Conservation (phyloP, 2,329 filamentous ascomycete genomes). For the Diaporthe batatas region DNA sequence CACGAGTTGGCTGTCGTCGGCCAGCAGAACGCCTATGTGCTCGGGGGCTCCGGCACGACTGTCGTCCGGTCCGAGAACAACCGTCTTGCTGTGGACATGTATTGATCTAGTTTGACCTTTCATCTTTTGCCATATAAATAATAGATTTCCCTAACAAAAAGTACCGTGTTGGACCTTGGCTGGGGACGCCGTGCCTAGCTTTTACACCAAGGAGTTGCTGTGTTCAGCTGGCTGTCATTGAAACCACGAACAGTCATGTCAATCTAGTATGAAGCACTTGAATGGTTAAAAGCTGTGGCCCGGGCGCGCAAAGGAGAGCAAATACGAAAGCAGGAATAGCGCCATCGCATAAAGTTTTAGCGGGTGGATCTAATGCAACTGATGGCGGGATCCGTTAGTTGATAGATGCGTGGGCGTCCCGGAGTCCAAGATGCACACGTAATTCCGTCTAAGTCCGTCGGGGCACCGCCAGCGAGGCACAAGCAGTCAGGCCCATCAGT, state of each 20-base stretch:
- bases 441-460: slow-evolving; percentile 16
- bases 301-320: neutral
- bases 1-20: slow-evolving; percentile 51
- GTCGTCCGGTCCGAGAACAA: slow-evolving; percentile 19
- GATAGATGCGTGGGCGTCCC: slow-evolving; percentile 24
- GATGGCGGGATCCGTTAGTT: slow-evolving; percentile 1
- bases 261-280: neutral
- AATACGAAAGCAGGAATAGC: neutral
- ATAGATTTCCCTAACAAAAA: neutral
- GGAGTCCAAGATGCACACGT: neutral
- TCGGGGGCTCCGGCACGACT: slow-evolving; percentile 45
- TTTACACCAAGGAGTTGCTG: neutral
- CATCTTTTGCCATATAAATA: too few species aligned
- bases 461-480: too few species aligned
- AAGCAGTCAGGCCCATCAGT: slow-evolving; percentile 1
- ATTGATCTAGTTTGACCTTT: neutral
- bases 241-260: neutral
- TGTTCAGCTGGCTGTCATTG: neutral
- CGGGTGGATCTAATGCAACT: neutral
- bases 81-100: slow-evolving; percentile 16
- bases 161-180: neutral
- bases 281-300: neutral
- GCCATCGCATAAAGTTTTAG: neutral
- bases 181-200: neutral
- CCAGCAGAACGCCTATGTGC: slow-evolving; percentile 52